A percentile compares a stretch with the other conserved stretches of the same genome.
Evolutionary conservation across 2,329 filamentous ascomycete species (phyloP).

Genomic region (Claviceps sp.): DNA sequence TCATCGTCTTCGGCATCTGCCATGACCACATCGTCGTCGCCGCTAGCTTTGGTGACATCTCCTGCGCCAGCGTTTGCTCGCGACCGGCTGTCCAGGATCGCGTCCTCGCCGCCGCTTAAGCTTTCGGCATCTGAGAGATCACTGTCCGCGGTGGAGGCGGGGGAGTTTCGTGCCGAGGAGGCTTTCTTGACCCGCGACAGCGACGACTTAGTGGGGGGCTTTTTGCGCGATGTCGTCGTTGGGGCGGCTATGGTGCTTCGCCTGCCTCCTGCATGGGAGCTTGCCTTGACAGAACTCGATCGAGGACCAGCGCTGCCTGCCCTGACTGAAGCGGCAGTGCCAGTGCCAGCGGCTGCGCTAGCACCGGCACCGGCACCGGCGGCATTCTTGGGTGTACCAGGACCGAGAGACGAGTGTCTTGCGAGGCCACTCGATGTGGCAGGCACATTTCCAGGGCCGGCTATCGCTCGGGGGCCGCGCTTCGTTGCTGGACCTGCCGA

Average conservation of each 20-base stretch:
- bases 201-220: slow-evolving; percentile 43
- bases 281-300: slow-evolving; percentile 32
- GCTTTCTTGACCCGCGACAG: slow-evolving; percentile 49
- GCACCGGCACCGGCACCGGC: slow-evolving; percentile 9
- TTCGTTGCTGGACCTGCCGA: slow-evolving; percentile 48
- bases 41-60: slow-evolving; percentile 24
- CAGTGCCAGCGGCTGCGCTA: too few relatives aligned
- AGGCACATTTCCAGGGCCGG: slow-evolving; percentile 32
- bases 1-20: slow-evolving; percentile 46
- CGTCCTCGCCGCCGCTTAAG: slow-evolving; percentile 37
- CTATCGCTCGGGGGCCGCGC: slow-evolving; percentile 35
- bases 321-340: slow-evolving; percentile 21
- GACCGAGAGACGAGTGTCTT: slow-evolving; percentile 48
- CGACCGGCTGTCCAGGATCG: slow-evolving; percentile 16
- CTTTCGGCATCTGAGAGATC: slow-evolving; percentile 52
- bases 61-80: slow-evolving; percentile 16
- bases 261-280: slow-evolving; percentile 24
- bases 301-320: slow-evolving; percentile 50
- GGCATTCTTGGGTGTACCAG: slow-evolving; percentile 43
- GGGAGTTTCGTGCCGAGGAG: slow-evolving; percentile 41
- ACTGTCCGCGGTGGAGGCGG: slow-evolving; percentile 49
- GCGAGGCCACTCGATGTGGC: slow-evolving; percentile 44
- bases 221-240: slow-evolving; percentile 30
- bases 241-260: slow-evolving; percentile 39
- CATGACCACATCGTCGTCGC: slow-evolving; percentile 38